Conservation (phyloP, 179 eudicot genomes). For the Sideroxylon spinosum region DNA sequence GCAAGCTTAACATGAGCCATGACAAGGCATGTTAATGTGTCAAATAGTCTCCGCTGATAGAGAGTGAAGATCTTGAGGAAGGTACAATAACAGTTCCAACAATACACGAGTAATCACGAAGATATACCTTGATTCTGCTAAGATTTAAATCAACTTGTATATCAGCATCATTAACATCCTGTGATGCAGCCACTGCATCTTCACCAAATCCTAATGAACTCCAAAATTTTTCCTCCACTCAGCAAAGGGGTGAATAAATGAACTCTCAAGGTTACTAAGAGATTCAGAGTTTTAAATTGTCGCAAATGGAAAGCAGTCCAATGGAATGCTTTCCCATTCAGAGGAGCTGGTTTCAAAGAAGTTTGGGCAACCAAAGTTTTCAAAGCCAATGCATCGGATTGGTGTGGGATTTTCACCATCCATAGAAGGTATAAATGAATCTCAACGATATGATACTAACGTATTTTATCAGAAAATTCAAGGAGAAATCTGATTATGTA, state of each 20-base stretch:
- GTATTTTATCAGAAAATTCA: constrained; percentile 49
- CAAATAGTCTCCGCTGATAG: constrained; percentile 37
- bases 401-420: constrained; percentile 28
- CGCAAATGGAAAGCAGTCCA: constrained; percentile 60
- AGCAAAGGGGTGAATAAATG: constrained; percentile 32
- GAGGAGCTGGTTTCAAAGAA: constrained; percentile 37
- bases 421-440: constrained; percentile 19
- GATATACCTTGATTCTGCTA: constrained; percentile 45
- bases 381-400: constrained; percentile 28
- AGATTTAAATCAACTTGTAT: constrained; percentile 38
- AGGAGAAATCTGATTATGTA: constrained; percentile 44
- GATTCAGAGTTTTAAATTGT: constrained; percentile 39
- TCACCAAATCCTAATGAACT: constrained; percentile 17
- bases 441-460: constrained; percentile 19
- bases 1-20: too few relatives aligned
- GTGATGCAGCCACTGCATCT: constrained; percentile 21
- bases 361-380: constrained; percentile 59
- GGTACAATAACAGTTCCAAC: constrained; percentile 57
- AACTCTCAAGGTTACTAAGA: constrained; percentile 36
- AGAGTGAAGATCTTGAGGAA: constrained; percentile 47
- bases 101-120: constrained; percentile 76
- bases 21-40: too few relatives aligned
- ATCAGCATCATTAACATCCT: constrained; percentile 16
- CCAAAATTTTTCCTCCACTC: constrained; percentile 40
- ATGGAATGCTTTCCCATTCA: constrained; percentile 44